Base-by-base conservation (phyloP, 2,329 filamentous ascomycete species). In the Botrytis elliptica region DNA sequence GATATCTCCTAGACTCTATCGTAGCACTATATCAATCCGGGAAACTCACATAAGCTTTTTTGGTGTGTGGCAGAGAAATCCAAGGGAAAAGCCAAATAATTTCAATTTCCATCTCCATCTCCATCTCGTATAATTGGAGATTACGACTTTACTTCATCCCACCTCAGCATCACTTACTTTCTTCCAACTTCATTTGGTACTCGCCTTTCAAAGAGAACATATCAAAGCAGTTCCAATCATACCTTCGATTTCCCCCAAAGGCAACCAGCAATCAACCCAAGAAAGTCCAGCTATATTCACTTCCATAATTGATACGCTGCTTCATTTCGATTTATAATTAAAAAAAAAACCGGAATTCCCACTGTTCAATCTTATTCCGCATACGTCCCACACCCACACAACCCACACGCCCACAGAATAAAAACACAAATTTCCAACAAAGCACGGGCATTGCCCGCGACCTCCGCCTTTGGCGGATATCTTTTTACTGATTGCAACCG, bases 371-470 rank as follows among this genome's bases (percentile, higher is more conserved):
- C 65, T 55, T 55, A 55, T 67, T 67, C 64, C 44, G 44, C 64
- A 67, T 25, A 36, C 33, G 40, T 65, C 40, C 40, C 65, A 52
- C 18, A 67, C 64, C 20, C 46, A 66, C 42, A 66, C 40, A 29
- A 16, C 60, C 38, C 60, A 64, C 62, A 64, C 63, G 10, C 44
- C 33, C 29, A 52, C 64, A 57, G 60, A 52, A 38, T 60, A 49
- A 71, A 71, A 55, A 64, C 33, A 70, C 67, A 70, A 65, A 57
- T 64, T 73, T 59, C 66, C 44, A 62, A 66, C 60, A 77, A 73
- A 76, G 66, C 57, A 73, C 76, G 77, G 77, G 77, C 77, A 75
- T 75, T 76, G 77, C 75, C 77, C 76, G 71, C 70, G 52, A 55
- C 36, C 77, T 77, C 76, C 75, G 75, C 71, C 76, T 73, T 68